Evolutionary conservation across 768 basidiomycete genomes (phyloP).

Genomic region (Naganishia onofrii): DNA sequence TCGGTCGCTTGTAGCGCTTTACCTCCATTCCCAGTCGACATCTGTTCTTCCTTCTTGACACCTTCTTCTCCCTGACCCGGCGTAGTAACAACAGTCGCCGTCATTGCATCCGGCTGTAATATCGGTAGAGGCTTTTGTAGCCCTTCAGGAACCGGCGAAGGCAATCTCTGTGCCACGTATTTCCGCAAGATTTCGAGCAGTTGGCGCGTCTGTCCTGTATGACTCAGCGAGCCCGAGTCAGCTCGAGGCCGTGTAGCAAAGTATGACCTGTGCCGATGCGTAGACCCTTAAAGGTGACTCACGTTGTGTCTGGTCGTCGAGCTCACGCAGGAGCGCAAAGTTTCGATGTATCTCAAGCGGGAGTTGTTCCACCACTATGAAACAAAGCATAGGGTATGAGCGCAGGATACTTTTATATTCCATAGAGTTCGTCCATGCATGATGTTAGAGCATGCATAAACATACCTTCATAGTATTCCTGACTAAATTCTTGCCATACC

Average conservation of each 20-base stretch:
- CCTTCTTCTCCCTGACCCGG: background rate
- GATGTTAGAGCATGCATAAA: background rate
- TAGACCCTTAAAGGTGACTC: background rate
- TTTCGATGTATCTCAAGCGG: slow-evolving; percentile 52
- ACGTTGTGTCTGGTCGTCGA: slow-evolving; percentile 47
- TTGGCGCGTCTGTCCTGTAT: slow-evolving; percentile 40
- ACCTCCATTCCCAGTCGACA: background rate
- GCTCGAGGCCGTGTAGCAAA: background rate
- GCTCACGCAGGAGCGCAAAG: slow-evolving; percentile 49
- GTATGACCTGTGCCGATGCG: background rate
- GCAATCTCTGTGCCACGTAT: slow-evolving; percentile 34
- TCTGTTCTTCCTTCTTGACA: background rate
- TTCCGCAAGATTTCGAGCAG: slow-evolving; percentile 39
- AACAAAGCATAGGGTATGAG: background rate
- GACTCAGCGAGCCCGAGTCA: background rate
- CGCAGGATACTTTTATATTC: background rate
- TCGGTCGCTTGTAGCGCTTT: background rate
- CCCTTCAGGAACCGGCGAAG: slow-evolving; percentile 3
- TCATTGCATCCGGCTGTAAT: background rate
- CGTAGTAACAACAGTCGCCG: background rate
- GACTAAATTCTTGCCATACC: slow-evolving; percentile 31
- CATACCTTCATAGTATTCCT: slow-evolving; percentile 34
- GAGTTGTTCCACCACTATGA: slow-evolving; percentile 50
- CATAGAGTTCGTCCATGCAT: background rate
- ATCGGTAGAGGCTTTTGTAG: slow-evolving; percentile 17